phyloP scores from a whole-genome alignment of 148 eudicot genomes.

The Silene uniflora region DNA sequence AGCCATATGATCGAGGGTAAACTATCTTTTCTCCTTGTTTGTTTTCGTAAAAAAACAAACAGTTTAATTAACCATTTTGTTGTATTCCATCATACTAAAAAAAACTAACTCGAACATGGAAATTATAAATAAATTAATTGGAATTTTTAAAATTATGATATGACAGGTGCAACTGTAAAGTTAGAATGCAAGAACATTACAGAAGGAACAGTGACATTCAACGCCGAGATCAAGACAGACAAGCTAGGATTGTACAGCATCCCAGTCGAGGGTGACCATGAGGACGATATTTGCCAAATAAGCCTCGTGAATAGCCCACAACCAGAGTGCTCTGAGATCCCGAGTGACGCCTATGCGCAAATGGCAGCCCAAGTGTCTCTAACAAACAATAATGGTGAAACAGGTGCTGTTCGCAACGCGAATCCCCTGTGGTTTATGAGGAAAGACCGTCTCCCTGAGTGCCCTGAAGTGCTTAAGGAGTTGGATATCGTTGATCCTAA shows the following conservation, averaged over 20 bases:
- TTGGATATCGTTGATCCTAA: conserved; percentile 23
- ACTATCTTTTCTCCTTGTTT: background rate
- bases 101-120: background rate
- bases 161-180: conserved; percentile 36
- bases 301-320: conserved; percentile 35
- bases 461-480: conserved; percentile 40
- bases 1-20: conserved; percentile 29
- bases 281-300: conserved; percentile 45
- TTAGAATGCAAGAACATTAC: conserved; percentile 44
- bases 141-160: background rate
- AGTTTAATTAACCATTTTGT: background rate
- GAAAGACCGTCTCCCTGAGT: conserved; percentile 33
- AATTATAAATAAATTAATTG: background rate
- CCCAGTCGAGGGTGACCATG: conserved; percentile 43
- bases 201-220: conserved; percentile 24
- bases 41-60: too few relatives aligned
- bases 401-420: conserved; percentile 34
- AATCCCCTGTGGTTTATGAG: conserved; percentile 50
- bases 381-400: conserved; percentile 49
- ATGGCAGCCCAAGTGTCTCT: conserved; percentile 36
- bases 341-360: conserved; percentile 16
- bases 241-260: conserved; percentile 36
- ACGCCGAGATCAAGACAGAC: conserved; percentile 33
- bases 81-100: background rate
- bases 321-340: conserved; percentile 40